Base-by-base conservation (phyloP, 139 green algal genomes). In the Yamagishiella unicocca region DNA sequence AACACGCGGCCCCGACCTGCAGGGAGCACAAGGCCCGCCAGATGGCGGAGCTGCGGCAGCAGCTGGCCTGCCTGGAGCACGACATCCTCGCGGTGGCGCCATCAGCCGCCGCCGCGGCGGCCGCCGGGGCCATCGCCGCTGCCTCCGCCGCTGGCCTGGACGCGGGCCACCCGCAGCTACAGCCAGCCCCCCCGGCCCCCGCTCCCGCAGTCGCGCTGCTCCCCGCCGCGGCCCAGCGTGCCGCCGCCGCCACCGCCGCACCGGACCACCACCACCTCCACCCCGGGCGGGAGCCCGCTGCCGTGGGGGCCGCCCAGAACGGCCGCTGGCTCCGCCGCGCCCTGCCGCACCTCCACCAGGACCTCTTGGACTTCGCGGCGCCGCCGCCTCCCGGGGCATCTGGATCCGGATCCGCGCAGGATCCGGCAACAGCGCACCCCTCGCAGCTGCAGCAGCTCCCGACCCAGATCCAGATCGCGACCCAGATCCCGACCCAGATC, bases 61-160 rank as follows among this genome's bases (percentile, higher is more conserved):
- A 96, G 87, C 89, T 97, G 79, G 27, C 71, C 7, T 82, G 87
- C 21, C 91, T 97, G 78, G 90, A 97, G 24, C 46, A 83, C 8
- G 94, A 97, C 86, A 93, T 96, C 43, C 43, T 71, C 33, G 67
- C 78, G 7, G 94, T 95, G 79, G 71, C 89, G 21, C 4, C 46
- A 62, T 55, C 19, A 38, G 46, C 74, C 12, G 74, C n/a, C 6
- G 38, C 9, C 14, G 19, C 70, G 24, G 2, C 70, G 12, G 70
- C 29, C 14, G 70, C 70, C 9, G 22, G 17, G n/a, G 58, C 58
- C 58, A 22, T 22, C 58, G 24, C 19, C 24, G 19, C 58, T 35
- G 19, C 24, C 58, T 9, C 58, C 27, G 58, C 70, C 40, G 40
- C 70, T 14, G 66, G 66, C 33, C n/a, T n/a, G n/a, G n/a, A n/a